These are phyloP conservation scores for Aurantiochytrium sp. DNA, from an alignment of 108 stramenopile species.

Conservation along the genomic window DNA sequence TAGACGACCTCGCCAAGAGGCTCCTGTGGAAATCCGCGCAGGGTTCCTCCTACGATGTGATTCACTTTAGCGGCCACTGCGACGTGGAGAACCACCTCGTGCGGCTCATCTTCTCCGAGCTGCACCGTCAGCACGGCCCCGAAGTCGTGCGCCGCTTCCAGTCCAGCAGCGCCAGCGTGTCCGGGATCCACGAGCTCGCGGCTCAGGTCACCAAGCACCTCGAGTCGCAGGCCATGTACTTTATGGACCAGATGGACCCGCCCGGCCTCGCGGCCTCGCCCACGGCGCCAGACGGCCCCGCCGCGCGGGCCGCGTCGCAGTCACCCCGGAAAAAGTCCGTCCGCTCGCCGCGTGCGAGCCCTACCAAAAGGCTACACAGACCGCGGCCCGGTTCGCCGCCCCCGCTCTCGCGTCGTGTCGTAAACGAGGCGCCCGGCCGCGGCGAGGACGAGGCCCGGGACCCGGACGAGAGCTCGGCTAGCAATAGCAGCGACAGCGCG, in stretches of 20 bases:
- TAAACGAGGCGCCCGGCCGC: too few relatives aligned
- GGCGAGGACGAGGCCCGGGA: too few relatives aligned
- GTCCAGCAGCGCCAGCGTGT: background rate
- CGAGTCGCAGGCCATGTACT: background rate
- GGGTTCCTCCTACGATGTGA: background rate
- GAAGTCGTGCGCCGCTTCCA: background rate
- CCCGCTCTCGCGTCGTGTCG: too few relatives aligned
- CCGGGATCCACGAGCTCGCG: conserved; percentile 15
- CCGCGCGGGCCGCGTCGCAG: too few relatives aligned
- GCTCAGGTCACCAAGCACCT: conserved; percentile 14
- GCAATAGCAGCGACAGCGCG: too few relatives aligned
- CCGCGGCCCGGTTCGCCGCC: too few relatives aligned
- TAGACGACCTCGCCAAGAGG: background rate
- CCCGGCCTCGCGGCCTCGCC: background rate
- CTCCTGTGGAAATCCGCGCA: conserved; percentile 1
- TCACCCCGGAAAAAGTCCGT: too few relatives aligned
- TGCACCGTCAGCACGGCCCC: background rate
- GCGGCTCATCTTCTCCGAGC: conserved; percentile 9
- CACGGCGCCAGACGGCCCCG: too few relatives aligned
- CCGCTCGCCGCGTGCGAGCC: too few relatives aligned
- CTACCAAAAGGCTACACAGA: too few relatives aligned
- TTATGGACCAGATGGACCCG: background rate
- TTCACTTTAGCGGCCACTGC: conserved; percentile 7
- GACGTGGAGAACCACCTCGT: conserved; percentile 1
- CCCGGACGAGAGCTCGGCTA: too few relatives aligned